Base-by-base conservation (phyloP, 306 rosid species). In the Canavalia gladiata region DNA sequence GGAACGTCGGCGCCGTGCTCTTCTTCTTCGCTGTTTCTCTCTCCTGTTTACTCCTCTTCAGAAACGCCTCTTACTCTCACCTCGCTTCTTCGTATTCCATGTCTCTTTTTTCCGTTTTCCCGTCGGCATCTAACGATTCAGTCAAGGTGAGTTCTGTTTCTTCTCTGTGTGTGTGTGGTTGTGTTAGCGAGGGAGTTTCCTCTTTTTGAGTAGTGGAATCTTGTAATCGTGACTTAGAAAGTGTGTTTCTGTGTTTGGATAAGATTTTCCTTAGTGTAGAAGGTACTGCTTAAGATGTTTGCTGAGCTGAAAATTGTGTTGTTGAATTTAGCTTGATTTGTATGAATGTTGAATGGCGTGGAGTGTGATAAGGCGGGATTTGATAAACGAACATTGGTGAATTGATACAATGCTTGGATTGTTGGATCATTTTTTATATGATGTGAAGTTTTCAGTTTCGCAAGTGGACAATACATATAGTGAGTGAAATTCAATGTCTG, bases 11-110 rank as follows among this genome's bases (percentile, higher is more conserved):
- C 30, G 63, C 83, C 18, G 77, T 77, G 1, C 87, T 91, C 55
- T 47, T 91, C 67, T 82, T 91, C 62, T 57, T 83, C 50, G 62
- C 78, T 35, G 77, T 89, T 29, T 91, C 85, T 42, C 81, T 91
- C 81, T 87, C 83, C 12, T 90, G 86, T 76, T 30, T 90, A 10
- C 30, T 90, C 54, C 68, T 93, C 69, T 63, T 88, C 43, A 34
- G 82, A 77, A 85, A 81, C 81, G 52, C 83, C 33, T 64, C 84
- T n/a, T 77, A 90, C 81, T 68, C 85, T 43, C 86, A 70, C 79
- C 62, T 87, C 70, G 66, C 87, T 50, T 73, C 83, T 43, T 51
- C 90, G 47, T 62, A 71, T 72, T 52, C 57, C 10, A 33, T 33
- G 9, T 42, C 83, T 49, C 29, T 54, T 31, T 63, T 80, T 0